Evolutionary conservation across 2,329 filamentous ascomycete genomes (phyloP).

Genomic region (Diaporthe capsici): DNA sequence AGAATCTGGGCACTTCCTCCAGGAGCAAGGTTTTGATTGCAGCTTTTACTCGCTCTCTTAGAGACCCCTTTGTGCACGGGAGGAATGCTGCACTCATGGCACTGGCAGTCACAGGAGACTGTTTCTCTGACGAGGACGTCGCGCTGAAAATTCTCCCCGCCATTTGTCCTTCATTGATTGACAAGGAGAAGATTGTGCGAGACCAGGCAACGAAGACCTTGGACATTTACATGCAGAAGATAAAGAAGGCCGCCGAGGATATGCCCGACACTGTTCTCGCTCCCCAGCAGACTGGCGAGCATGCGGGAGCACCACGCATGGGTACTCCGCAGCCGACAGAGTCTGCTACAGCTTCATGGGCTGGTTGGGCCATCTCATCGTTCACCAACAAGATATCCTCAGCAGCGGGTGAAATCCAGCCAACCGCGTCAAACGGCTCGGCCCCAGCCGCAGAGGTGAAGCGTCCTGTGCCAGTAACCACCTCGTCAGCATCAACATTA

Average conservation of each 20-base stretch:
- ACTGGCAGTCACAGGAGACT: slow-evolving; percentile 85
- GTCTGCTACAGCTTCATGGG: slow-evolving; percentile 79
- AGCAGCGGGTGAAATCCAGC: slow-evolving; percentile 88
- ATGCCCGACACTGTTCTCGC: slow-evolving; percentile 88
- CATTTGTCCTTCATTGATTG: slow-evolving; percentile 86
- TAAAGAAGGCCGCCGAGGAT: slow-evolving; percentile 81
- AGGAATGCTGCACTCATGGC: slow-evolving; percentile 91
- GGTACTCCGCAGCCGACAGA: slow-evolving; percentile 77
- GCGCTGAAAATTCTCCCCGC: slow-evolving; percentile 86
- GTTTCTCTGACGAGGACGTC: slow-evolving; percentile 91
- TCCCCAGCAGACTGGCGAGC: slow-evolving; percentile 66
- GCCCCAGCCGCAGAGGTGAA: slow-evolving; percentile 54
- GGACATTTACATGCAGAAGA: slow-evolving; percentile 85
- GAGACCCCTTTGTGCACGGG: slow-evolving; percentile 95
- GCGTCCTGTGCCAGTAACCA: slow-evolving; percentile 52
- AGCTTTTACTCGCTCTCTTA: slow-evolving; percentile 88
- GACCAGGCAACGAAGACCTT: slow-evolving; percentile 93
- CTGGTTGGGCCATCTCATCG: slow-evolving; percentile 98
- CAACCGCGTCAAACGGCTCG: slow-evolving; percentile 61
- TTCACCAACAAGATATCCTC: slow-evolving; percentile 95
- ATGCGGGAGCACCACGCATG: slow-evolving; percentile 77
- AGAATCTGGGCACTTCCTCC: slow-evolving; percentile 83
- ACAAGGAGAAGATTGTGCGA: slow-evolving; percentile 95
- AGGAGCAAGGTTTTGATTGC: slow-evolving; percentile 92
- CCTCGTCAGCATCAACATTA: slow-evolving; percentile 68